These are phyloP conservation scores for Fusarium sp. DNA, from an alignment of 2,329 filamentous ascomycete species.

Conservation along the genomic window DNA sequence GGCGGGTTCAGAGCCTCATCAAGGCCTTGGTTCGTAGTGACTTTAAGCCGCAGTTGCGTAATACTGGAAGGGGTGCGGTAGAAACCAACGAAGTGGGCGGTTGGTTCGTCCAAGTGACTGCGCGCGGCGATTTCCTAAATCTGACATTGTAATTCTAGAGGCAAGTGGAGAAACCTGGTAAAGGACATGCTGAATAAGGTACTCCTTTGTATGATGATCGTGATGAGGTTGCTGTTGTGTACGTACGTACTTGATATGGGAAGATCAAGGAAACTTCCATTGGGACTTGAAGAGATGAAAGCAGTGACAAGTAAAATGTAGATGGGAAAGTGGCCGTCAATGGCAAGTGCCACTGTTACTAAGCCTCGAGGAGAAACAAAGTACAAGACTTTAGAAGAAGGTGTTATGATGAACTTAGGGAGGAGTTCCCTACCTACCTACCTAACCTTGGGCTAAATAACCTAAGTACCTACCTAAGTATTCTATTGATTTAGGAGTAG, in stretches of 20 bases:
- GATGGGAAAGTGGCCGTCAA: not conserved
- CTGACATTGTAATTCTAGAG: too few relatives aligned
- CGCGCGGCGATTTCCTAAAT: not conserved
- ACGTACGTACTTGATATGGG: not conserved
- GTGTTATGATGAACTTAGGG: too few relatives aligned
- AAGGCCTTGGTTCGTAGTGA: not conserved
- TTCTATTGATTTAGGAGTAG: too few relatives aligned
- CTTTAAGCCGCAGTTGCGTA: not conserved
- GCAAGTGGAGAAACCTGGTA: not conserved
- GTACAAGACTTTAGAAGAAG: too few relatives aligned
- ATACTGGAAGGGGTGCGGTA: rapidly evolving
- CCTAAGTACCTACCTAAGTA: too few relatives aligned
- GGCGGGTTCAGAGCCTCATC: not conserved
- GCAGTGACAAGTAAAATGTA: not conserved
- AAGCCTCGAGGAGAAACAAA: too few relatives aligned
- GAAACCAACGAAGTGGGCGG: not conserved
- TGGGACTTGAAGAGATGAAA: not conserved
- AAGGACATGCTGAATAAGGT: not conserved
- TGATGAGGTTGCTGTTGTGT: not conserved
- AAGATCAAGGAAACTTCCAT: not conserved
- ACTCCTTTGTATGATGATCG: not conserved
- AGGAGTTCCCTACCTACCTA: too few relatives aligned
- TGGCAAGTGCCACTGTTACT: not conserved
- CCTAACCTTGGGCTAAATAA: too few relatives aligned
- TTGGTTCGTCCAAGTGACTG: not conserved